Evolutionary conservation across 495 filamentous ascomycete genomes (phyloP).

Genomic region (Geopyxis carbonaria): DNA sequence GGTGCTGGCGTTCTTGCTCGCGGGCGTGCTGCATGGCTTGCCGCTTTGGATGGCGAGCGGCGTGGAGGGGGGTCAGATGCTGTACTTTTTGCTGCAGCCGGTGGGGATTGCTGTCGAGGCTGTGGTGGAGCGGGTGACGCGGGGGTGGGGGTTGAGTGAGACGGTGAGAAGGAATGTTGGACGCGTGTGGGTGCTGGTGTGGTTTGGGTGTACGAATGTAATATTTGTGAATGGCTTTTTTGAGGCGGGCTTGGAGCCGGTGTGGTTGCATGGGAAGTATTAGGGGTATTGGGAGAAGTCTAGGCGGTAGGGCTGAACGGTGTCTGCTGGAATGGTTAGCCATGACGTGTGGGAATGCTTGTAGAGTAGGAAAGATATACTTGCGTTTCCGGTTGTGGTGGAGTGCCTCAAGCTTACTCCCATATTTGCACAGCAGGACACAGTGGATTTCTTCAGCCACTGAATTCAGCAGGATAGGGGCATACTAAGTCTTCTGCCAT

Average conservation of each 20-base stretch:
- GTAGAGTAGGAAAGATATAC: too few relatives aligned
- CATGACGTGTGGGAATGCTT: too few relatives aligned
- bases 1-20: conserved; percentile 1
- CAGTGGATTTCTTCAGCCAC: too few relatives aligned
- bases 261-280: too few relatives aligned
- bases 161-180: not conserved
- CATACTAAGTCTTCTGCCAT: too few relatives aligned
- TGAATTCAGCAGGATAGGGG: too few relatives aligned
- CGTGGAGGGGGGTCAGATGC: conserved; percentile 1
- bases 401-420: too few relatives aligned
- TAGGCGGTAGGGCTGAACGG: too few relatives aligned
- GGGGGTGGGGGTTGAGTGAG: not conserved
- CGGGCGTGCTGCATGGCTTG: not conserved
- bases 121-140: not conserved
- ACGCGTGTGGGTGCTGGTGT: not conserved
- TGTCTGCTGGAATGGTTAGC: too few relatives aligned
- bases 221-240: conserved; percentile 2
- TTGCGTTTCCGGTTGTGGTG: too few relatives aligned
- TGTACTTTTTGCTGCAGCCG: conserved; percentile 2
- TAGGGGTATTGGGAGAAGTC: too few relatives aligned
- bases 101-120: conserved; percentile 1
- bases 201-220: conserved; percentile 1
- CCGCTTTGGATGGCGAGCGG: not conserved
- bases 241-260: conserved; percentile 1
- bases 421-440: too few relatives aligned